phyloP scores from a whole-genome alignment of 345 rosid species.

The Erysimum cheiranthoides region DNA sequence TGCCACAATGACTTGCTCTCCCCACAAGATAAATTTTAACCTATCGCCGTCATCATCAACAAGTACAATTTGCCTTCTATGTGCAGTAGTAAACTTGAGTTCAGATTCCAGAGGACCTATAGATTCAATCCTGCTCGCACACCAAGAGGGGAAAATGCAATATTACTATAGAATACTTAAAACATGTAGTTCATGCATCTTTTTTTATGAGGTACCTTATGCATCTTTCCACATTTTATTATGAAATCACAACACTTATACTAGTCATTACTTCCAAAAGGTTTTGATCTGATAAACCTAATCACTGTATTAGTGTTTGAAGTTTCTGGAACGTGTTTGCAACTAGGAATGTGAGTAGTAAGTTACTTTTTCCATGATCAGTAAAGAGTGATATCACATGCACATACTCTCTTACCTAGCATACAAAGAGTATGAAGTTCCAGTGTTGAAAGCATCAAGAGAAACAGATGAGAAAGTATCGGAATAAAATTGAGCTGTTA shows the following conservation, averaged over 20 bases:
- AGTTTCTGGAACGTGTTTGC: conserved; percentile 27
- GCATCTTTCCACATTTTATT: conserved; percentile 11
- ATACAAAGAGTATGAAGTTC: conserved; percentile 77
- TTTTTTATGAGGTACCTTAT: conserved; percentile 11
- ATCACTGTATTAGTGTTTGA: neutral
- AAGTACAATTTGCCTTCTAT: conserved; percentile 70
- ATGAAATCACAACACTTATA: neutral
- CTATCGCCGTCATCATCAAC: conserved; percentile 72
- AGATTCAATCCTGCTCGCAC: conserved; percentile 75
- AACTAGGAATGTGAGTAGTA: conserved; percentile 13
- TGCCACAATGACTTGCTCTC: conserved; percentile 80
- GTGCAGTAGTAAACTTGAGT: conserved; percentile 55
- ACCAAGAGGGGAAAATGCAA: conserved; percentile 25
- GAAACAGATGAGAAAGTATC: conserved; percentile 89
- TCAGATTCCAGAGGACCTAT: conserved; percentile 72
- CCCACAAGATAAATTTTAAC: conserved; percentile 84
- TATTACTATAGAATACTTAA: conserved; percentile 3
- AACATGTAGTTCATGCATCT: conserved; percentile 16
- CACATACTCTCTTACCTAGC: conserved; percentile 60
- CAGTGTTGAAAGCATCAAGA: conserved; percentile 58
- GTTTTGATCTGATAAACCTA: neutral
- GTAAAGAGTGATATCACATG: conserved; percentile 14
- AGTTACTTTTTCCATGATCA: conserved; percentile 30
- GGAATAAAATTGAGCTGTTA: conserved; percentile 84
- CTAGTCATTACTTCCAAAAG: conserved; percentile 21